Percentiles rank a stretch among this genome's conserved stretches.
Evolutionary conservation across 2,329 filamentous ascomycete species (phyloP).

Genomic region (Neonectria sp.): DNA sequence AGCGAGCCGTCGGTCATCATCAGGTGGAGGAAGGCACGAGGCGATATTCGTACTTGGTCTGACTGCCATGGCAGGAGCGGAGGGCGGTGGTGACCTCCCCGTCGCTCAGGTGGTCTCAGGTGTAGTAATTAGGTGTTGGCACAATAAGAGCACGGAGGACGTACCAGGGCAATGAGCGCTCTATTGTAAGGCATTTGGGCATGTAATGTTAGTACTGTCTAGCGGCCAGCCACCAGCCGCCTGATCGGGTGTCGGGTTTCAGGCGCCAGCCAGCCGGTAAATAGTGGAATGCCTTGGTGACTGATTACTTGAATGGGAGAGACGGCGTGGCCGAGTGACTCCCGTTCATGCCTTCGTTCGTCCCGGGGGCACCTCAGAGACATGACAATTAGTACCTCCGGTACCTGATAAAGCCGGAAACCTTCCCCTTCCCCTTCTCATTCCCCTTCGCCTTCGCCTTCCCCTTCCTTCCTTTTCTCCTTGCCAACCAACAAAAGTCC

Average conservation of each 20-base stretch:
- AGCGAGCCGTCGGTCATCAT: background rate
- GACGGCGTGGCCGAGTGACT: slow-evolving; percentile 28
- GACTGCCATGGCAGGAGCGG: too few relatives aligned
- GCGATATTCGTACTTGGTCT: background rate
- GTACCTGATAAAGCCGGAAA: slow-evolving; percentile 11
- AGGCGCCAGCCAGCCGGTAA: slow-evolving; percentile 1
- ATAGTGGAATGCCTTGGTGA: background rate
- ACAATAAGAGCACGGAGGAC: too few relatives aligned
- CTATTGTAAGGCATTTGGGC: too few relatives aligned
- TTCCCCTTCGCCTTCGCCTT: background rate
- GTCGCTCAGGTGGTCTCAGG: background rate
- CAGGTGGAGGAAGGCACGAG: background rate
- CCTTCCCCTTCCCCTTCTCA: background rate
- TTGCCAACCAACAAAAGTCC: too few relatives aligned
- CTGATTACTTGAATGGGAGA: slow-evolving; percentile 1
- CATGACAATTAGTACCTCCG: background rate
- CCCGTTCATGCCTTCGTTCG: background rate
- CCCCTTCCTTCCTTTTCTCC: background rate
- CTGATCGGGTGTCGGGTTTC: background rate
- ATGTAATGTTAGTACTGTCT: too few relatives aligned
- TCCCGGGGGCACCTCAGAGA: background rate
- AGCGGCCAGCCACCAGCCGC: background rate
- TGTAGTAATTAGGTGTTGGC: background rate
- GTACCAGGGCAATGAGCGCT: too few relatives aligned
- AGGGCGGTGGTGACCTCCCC: too few relatives aligned